Evolutionary conservation across 2,329 filamentous ascomycete genomes (phyloP).

Genomic region (Rhinocladiella similis): DNA sequence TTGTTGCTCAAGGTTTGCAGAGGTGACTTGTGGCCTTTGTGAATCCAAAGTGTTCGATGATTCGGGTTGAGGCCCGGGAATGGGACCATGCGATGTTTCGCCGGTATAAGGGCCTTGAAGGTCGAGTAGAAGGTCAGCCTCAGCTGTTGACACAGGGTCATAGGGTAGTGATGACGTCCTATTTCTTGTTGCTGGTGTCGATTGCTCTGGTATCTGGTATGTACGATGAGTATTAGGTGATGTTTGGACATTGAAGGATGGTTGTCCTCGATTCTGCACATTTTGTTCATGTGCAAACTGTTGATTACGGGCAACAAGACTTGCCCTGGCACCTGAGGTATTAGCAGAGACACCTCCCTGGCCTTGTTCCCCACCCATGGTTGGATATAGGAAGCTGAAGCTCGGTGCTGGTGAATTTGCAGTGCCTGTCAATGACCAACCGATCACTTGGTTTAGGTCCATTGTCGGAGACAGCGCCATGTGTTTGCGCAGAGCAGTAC

Average conservation of each 20-base stretch:
- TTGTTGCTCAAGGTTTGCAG: slow-evolving; percentile 16
- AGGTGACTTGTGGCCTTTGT: background rate
- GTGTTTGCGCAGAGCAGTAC: slow-evolving; percentile 14
- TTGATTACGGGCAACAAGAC: background rate
- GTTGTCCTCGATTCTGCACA: background rate
- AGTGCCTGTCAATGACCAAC: slow-evolving; percentile 84
- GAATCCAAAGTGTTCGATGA: background rate
- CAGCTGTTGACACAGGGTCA: slow-evolving; percentile 40
- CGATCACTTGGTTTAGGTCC: slow-evolving; percentile 63
- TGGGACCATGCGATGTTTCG: background rate
- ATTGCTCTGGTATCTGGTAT: background rate
- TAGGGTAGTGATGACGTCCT: slow-evolving; percentile 36
- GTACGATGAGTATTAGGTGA: no score
- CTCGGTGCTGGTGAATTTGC: slow-evolving; percentile 84
- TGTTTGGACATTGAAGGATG: no score
- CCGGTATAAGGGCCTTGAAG: slow-evolving; percentile 48
- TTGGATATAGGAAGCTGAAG: slow-evolving; percentile 76
- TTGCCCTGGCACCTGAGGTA: background rate
- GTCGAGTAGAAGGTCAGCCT: slow-evolving; percentile 51
- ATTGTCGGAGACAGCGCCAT: slow-evolving; percentile 46
- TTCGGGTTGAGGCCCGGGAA: background rate
- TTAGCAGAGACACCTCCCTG: background rate
- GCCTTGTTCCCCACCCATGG: slow-evolving; percentile 30
- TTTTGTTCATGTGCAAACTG: background rate
- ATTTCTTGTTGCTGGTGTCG: slow-evolving; percentile 31